These are phyloP conservation scores for Aspergillus heteromorphus DNA, from an alignment of 495 filamentous ascomycete species.

Conservation along the genomic window DNA sequence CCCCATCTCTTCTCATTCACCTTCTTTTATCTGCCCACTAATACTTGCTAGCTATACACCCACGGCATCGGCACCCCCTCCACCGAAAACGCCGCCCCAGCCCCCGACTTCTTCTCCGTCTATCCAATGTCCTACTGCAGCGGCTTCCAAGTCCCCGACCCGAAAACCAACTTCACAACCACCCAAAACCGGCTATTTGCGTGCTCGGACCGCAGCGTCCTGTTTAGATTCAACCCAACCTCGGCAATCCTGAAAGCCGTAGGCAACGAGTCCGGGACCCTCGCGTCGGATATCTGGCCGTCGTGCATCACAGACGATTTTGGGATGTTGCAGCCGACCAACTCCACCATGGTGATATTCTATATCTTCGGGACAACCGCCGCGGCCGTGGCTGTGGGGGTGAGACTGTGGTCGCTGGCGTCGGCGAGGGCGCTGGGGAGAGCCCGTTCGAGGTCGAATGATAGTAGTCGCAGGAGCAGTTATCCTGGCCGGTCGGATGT, in stretches of 20 bases:
- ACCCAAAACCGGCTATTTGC: background rate
- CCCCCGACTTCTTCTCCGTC: conserved; percentile 9
- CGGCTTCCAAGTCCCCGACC: conserved; percentile 1
- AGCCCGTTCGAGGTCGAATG: no score
- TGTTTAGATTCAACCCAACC: conserved; percentile 8
- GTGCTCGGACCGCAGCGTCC: conserved; percentile 7
- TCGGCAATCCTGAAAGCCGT: conserved; percentile 1
- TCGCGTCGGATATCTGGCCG: background rate
- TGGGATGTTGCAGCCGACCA: conserved; percentile 1
- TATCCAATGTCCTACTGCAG: conserved; percentile 13
- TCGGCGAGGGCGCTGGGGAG: background rate
- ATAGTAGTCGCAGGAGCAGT: background rate
- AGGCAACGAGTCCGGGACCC: background rate
- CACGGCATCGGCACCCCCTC: background rate
- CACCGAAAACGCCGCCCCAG: background rate
- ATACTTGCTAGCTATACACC: background rate
- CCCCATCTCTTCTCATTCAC: no score
- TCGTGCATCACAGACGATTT: conserved; percentile 8
- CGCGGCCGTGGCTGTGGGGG: background rate
- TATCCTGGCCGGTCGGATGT: background rate
- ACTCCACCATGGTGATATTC: conserved; percentile 6
- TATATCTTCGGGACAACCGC: conserved; percentile 6
- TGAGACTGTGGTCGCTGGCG: background rate
- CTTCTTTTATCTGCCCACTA: no score
- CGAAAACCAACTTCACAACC: background rate